These are phyloP conservation scores for Spergularia bocconei DNA, from an alignment of 148 eudicot species.

Conservation along the genomic window DNA sequence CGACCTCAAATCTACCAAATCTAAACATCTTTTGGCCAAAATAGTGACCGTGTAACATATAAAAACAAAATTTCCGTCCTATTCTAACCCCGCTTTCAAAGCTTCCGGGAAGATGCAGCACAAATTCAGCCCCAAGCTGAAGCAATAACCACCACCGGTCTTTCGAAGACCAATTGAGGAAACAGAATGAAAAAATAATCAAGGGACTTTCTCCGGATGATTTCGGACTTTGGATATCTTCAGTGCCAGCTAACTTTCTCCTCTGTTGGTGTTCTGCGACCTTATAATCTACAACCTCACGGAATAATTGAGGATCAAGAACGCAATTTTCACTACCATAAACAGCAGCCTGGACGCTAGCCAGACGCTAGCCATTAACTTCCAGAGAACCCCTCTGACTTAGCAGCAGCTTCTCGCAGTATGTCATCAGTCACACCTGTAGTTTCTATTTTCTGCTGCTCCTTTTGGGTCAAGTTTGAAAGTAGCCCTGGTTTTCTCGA, in stretches of 20 bases:
- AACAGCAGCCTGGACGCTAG: slow-evolving; percentile 95
- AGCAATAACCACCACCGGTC: no score
- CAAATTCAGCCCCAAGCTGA: background rate
- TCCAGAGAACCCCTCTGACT: slow-evolving; percentile 88
- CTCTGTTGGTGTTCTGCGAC: slow-evolving; percentile 98
- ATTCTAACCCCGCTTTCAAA: slow-evolving; percentile 7
- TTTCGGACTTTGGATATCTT: slow-evolving; percentile 17
- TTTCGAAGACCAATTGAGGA: background rate
- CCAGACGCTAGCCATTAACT: slow-evolving; percentile 98
- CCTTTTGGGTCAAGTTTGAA: slow-evolving; percentile 46
- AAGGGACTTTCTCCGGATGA: background rate
- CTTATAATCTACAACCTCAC: slow-evolving; percentile 95
- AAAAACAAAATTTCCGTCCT: background rate
- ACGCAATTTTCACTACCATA: slow-evolving; percentile 87
- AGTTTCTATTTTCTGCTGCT: slow-evolving; percentile 80
- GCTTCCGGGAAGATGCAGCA: background rate
- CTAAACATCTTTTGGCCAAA: slow-evolving; percentile 15
- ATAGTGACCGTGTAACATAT: slow-evolving; percentile 15
- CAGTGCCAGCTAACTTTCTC: slow-evolving; percentile 56
- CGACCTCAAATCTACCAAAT: slow-evolving; percentile 23
- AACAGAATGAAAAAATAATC: background rate
- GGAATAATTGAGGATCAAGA: slow-evolving; percentile 71
- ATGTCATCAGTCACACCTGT: slow-evolving; percentile 75
- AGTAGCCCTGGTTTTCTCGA: slow-evolving; percentile 60
- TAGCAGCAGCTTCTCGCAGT: slow-evolving; percentile 80